phyloP scores from a whole-genome alignment of 495 filamentous ascomycete genomes.

The Oleoguttula mirabilis region DNA sequence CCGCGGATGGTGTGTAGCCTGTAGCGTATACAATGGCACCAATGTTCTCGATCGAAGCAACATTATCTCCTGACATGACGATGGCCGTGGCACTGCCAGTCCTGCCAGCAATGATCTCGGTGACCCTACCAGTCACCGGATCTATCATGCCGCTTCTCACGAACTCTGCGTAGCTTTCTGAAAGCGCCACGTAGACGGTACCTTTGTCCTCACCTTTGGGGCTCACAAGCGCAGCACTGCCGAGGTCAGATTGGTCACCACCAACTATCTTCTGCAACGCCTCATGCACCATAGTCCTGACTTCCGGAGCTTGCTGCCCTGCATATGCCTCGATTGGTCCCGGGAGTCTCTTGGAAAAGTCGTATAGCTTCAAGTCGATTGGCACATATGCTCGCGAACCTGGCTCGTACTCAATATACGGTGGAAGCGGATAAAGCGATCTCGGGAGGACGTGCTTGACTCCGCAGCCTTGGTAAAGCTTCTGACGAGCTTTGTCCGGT shows the following conservation, averaged over 20 bases:
- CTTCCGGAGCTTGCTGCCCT: slow-evolving; percentile 6
- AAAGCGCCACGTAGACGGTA: slow-evolving; percentile 56
- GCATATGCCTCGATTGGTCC: slow-evolving; percentile 17
- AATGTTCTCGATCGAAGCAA: slow-evolving; percentile 40
- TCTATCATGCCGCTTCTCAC: slow-evolving; percentile 54
- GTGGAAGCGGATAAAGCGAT: slow-evolving; percentile 63
- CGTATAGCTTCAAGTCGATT: slow-evolving; percentile 64
- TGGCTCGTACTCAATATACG: slow-evolving; percentile 38
- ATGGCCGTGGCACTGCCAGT: slow-evolving; percentile 28
- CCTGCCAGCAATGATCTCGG: slow-evolving; percentile 4
- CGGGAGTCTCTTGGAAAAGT: slow-evolving; percentile 46
- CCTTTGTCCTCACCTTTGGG: slow-evolving; percentile 25
- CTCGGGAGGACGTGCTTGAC: slow-evolving; percentile 57
- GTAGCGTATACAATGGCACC: slow-evolving; percentile 63
- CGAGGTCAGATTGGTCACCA: slow-evolving; percentile 48
- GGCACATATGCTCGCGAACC: slow-evolving; percentile 49
- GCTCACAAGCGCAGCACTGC: slow-evolving; percentile 29
- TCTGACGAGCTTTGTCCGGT: slow-evolving; percentile 24
- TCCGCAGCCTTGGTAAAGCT: slow-evolving; percentile 30
- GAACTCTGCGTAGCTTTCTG: slow-evolving; percentile 59
- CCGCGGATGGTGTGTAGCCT: slow-evolving; percentile 53
- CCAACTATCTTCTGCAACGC: slow-evolving; percentile 38
- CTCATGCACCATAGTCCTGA: slow-evolving; percentile 9
- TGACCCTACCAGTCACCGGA: slow-evolving; percentile 32
- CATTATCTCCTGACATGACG: slow-evolving; percentile 22